Evolutionary conservation across 306 rosid genomes (phyloP).

Genomic region (Prunus mira): DNA sequence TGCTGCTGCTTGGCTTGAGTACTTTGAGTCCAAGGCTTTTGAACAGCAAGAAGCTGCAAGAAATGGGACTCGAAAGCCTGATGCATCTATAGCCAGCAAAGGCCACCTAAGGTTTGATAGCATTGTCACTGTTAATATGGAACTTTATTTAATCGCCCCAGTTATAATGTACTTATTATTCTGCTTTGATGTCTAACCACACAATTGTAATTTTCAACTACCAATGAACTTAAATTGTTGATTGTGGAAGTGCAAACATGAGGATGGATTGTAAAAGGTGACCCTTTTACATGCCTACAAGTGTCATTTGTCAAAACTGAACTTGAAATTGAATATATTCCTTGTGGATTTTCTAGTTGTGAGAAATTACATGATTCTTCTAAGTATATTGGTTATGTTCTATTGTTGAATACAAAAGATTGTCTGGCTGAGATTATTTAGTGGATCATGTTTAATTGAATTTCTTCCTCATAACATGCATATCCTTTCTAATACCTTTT

Average conservation of each 20-base stretch:
- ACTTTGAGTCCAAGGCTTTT: constrained; percentile 98
- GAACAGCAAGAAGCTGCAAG: constrained; percentile 99
- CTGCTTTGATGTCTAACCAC: background rate
- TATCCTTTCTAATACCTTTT: constrained; percentile 4
- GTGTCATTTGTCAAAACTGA: background rate
- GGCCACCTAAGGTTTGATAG: constrained; percentile 84
- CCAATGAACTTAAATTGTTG: background rate
- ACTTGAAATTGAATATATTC: background rate
- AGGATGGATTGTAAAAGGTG: background rate
- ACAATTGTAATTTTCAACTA: background rate
- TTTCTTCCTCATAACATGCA: background rate
- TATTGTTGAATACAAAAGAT: background rate
- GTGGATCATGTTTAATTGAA: background rate
- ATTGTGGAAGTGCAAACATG: background rate
- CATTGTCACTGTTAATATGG: constrained; percentile 17
- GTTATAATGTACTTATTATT: background rate
- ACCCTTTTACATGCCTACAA: background rate
- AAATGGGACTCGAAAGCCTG: constrained; percentile 94
- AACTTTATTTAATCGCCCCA: background rate
- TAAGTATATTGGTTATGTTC: background rate
- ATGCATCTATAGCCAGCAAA: constrained; percentile 97
- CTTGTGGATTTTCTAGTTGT: background rate
- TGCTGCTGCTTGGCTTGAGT: constrained; percentile 99
- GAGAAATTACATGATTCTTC: background rate
- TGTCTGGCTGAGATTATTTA: background rate